A percentile compares a stretch with the other conserved stretches of the same genome.
These are phyloP conservation scores for Zostera marina DNA, from an alignment of 116 monocot genomes.

Conservation along the genomic window DNA sequence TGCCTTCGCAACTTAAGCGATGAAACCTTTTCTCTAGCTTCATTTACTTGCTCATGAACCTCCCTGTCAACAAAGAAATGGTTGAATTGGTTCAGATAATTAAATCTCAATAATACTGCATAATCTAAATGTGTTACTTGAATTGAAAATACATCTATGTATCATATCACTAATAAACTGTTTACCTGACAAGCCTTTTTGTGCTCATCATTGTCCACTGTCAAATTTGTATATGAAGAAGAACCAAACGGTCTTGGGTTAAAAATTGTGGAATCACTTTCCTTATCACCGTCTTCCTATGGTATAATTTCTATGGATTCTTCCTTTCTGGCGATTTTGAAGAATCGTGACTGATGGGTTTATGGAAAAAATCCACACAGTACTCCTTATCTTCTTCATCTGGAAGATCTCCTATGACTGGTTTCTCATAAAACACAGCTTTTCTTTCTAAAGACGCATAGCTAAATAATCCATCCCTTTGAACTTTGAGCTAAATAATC, in stretches of 20 bases:
- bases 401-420: conserved; percentile 68
- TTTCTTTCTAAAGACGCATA: conserved; percentile 89
- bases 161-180: neutral
- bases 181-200: conserved; percentile 84
- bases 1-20: conserved; percentile 50
- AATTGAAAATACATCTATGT: too few relatives aligned
- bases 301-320: conserved; percentile 2
- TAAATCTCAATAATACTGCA: neutral
- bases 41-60: conserved; percentile 78
- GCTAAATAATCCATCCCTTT: conserved; percentile 63
- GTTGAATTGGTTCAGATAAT: neutral
- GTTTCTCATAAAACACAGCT: conserved; percentile 78
- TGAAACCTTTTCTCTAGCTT: conserved; percentile 59
- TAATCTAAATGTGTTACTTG: neutral
- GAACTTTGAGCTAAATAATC: conserved; percentile 82
- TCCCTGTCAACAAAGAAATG: conserved; percentile 43
- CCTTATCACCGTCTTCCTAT: conserved; percentile 20
- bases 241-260: conserved; percentile 26
- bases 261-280: conserved; percentile 12
- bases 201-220: conserved; percentile 62
- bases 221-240: conserved; percentile 21
- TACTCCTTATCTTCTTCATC: conserved; percentile 91
- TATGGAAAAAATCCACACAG: conserved; percentile 85
- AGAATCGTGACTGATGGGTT: conserved; percentile 31
- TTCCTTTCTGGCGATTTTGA: conserved; percentile 18